Conservation (phyloP, 2,329 filamentous ascomycete species). For the Hypomyces perniciosus region DNA sequence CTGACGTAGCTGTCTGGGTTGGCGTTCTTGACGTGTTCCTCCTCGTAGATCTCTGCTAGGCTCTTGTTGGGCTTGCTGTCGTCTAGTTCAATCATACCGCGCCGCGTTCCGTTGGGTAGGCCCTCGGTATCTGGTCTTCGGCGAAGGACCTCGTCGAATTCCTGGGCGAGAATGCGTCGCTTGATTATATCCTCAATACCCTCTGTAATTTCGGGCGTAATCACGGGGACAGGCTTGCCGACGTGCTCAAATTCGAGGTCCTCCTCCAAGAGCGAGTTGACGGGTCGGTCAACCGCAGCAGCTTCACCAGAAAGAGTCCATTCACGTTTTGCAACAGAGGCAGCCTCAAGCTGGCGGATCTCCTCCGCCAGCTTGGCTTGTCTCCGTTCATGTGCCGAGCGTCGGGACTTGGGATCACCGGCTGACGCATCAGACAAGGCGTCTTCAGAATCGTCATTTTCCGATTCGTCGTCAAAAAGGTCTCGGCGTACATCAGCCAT, state of each 20-base stretch:
- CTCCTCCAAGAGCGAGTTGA: slow-evolving; percentile 90
- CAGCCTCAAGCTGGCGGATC: slow-evolving; percentile 84
- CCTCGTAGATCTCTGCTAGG: slow-evolving; percentile 89
- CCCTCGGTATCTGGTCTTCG: slow-evolving; percentile 70
- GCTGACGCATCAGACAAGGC: slow-evolving; percentile 61
- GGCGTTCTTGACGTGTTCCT: slow-evolving; percentile 73
- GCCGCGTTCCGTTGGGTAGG: slow-evolving; percentile 53
- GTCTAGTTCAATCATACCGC: slow-evolving; percentile 74
- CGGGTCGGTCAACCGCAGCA: slow-evolving; percentile 69
- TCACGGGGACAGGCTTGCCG: slow-evolving; percentile 90
- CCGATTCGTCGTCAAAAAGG: slow-evolving; percentile 75
- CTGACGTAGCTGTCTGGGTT: slow-evolving; percentile 77
- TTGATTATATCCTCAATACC: slow-evolving; percentile 93
- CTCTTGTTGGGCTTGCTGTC: slow-evolving; percentile 83
- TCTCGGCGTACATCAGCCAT: slow-evolving; percentile 86
- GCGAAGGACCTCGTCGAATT: slow-evolving; percentile 87
- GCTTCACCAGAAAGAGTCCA: slow-evolving; percentile 92
- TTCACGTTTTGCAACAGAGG: slow-evolving; percentile 80
- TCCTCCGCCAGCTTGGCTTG: slow-evolving; percentile 83
- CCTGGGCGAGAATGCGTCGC: slow-evolving; percentile 77
- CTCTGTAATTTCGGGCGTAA: slow-evolving; percentile 86
- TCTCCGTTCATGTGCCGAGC: slow-evolving; percentile 78
- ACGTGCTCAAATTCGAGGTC: slow-evolving; percentile 93
- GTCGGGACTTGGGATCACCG: slow-evolving; percentile 64
- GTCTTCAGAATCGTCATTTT: slow-evolving; percentile 58